Evolutionary conservation across 2,329 filamentous ascomycete genomes (phyloP), one percentile per base, ranked within the genome.

Genomic region (Incumbomyces lentus): DNA sequence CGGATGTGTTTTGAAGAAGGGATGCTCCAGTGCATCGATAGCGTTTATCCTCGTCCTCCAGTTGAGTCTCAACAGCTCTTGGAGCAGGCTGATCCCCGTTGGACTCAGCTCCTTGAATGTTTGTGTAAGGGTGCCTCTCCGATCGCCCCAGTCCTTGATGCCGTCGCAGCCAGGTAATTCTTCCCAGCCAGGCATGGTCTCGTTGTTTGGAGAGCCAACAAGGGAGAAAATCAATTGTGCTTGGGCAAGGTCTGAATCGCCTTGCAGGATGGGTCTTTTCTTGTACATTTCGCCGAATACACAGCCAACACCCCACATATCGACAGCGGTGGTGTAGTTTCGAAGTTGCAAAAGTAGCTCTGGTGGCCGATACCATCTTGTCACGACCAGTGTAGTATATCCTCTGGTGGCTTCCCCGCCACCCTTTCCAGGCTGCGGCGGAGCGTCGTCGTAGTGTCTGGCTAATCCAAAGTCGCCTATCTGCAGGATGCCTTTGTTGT

Each of bases 271-370:
- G 0, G 92, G 92, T 63, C 90, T 94, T 32, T 87, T 82, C 57
- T 87, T 80, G 54, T 95, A 83, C 90, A 98, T 98, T 63, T 98
- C 92, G 43, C 88, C 92, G 66, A 98, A 95, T 2, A 98, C 88
- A 61, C 92, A 98, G n/a, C 90, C 92, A 56, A 95, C 90, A 57
- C 92, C 92, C 92, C 92, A 98, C 68, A 98, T 80, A 65, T 98
- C 92, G 59, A 98, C 95, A 8, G 92, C 89, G 12, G 89, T 87
- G n/a, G 92, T 98, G 66, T 98, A 98, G 55, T 80, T 80, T 58
- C 88, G 82, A 29, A 98, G 73, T 53, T 90, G 84, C 40, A 98
- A 74, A 29, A 98, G 72, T 33, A 98, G 73, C 72, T 98, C 92
- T 0, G 92, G 92, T 30, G 92, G 92, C 18, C 92, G 76, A 63